Conservation (phyloP, 2,329 filamentous ascomycete species). For the Amesomyces nigricolor region DNA sequence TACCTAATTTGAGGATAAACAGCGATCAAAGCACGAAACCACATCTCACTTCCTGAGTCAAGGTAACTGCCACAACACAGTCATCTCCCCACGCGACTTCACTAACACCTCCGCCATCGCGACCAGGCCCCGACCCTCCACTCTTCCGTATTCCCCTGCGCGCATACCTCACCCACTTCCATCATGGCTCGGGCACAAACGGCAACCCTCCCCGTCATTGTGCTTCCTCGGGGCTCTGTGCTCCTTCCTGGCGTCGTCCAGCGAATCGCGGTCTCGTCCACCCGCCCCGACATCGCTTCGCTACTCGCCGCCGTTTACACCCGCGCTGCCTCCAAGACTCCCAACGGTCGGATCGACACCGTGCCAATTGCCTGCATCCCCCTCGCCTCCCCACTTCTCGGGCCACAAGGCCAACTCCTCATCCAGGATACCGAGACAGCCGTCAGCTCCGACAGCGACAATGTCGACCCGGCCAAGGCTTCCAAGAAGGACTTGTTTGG, state of each 20-base stretch:
- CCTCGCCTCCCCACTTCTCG: constrained; percentile 68
- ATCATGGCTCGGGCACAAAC: constrained; percentile 35
- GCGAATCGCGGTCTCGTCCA: constrained; percentile 71
- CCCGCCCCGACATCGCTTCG: constrained; percentile 81
- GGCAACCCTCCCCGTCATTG: constrained; percentile 66
- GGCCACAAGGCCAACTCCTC: constrained; percentile 68
- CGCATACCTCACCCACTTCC: background rate
- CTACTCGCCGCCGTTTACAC: constrained; percentile 82
- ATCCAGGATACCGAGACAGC: constrained; percentile 58
- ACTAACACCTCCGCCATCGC: background rate
- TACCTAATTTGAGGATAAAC: background rate
- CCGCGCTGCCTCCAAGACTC: constrained; percentile 62
- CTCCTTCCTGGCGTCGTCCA: constrained; percentile 81
- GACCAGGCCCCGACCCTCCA: too few species aligned
- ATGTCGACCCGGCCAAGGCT: constrained; percentile 53
- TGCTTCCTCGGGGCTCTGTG: constrained; percentile 72
- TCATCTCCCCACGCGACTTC: too few species aligned
- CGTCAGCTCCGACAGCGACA: constrained; percentile 39
- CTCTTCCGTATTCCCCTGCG: background rate
- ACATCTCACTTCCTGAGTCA: background rate
- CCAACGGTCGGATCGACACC: constrained; percentile 55
- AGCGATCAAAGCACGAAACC: background rate
- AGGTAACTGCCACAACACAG: too few species aligned
- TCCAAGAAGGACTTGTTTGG: constrained; percentile 70
- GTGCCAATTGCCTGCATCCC: constrained; percentile 86